phyloP scores from a whole-genome alignment of 495 filamentous ascomycete genomes.

The Hypomontagnella submonticulosa region DNA sequence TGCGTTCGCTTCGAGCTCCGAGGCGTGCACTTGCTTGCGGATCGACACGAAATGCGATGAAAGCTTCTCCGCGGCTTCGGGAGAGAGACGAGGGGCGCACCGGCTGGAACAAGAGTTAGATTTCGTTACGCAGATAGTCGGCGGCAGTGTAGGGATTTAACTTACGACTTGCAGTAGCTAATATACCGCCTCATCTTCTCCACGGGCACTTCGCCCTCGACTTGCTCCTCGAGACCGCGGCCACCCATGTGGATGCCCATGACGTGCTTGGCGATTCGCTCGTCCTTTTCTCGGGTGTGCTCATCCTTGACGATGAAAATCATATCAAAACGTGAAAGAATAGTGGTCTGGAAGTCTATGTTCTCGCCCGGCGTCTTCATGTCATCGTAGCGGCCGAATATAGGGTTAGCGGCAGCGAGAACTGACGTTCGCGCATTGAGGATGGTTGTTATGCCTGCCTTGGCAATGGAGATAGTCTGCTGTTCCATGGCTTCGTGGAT shows the following conservation, averaged over 20 bases:
- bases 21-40: constrained; percentile 90
- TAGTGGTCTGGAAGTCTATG: constrained; percentile 99
- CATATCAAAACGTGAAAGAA: constrained; percentile 99
- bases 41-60: constrained; percentile 98
- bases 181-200: constrained; percentile 99
- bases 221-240: constrained; percentile 82
- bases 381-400: constrained; percentile 98
- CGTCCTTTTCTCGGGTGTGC: constrained; percentile 88
- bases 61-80: constrained; percentile 94
- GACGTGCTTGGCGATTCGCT: constrained; percentile 94
- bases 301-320: constrained; percentile 99
- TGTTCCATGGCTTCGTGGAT: constrained; percentile 99
- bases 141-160: constrained; percentile 29
- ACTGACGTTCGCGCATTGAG: constrained; percentile 96
- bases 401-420: constrained; percentile 94
- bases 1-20: constrained; percentile 85
- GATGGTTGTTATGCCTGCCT: constrained; percentile 98
- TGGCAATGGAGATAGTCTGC: constrained; percentile 99
- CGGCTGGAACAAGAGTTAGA: constrained; percentile 67
- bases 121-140: background rate
- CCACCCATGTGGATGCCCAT: constrained; percentile 98
- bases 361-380: constrained; percentile 98
- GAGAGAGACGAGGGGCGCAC: constrained; percentile 91
- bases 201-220: constrained; percentile 85
- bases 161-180: constrained; percentile 94